Conservation (phyloP, 2,329 filamentous ascomycete genomes). For the Ophiosphaerella korrae region DNA sequence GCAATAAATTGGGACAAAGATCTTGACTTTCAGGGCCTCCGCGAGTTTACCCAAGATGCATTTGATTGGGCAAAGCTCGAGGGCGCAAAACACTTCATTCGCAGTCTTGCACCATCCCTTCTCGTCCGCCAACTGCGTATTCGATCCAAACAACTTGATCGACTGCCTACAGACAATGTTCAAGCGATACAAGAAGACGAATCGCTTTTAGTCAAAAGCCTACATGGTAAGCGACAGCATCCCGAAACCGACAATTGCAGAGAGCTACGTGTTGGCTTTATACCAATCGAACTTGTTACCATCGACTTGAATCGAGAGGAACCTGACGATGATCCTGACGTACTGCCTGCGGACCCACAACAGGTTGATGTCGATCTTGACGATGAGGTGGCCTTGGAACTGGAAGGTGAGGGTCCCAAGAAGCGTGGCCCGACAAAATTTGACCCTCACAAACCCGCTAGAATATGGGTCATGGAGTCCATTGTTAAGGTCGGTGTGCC, state of each 20-base stretch:
- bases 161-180: constrained; percentile 31
- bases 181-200: constrained; percentile 55
- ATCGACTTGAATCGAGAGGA: constrained; percentile 76
- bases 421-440: constrained; percentile 57
- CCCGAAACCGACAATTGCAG: constrained; percentile 73
- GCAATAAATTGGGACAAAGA: constrained; percentile 65
- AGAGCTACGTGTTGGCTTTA: constrained; percentile 79
- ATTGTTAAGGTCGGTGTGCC: constrained; percentile 69
- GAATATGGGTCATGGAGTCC: constrained; percentile 71
- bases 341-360: constrained; percentile 21
- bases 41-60: constrained; percentile 75
- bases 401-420: constrained; percentile 49
- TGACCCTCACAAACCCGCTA: constrained; percentile 68
- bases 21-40: constrained; percentile 69
- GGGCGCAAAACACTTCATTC: constrained; percentile 84
- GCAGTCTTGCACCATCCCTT: constrained; percentile 76
- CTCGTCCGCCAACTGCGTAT: constrained; percentile 64
- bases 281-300: constrained; percentile 76
- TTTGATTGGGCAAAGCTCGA: constrained; percentile 84
- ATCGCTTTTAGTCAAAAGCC: constrained; percentile 63
- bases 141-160: constrained; percentile 31
- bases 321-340: constrained; percentile 68
- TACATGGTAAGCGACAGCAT: constrained; percentile 72
- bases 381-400: constrained; percentile 35
- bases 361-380: constrained; percentile 34